Evolutionary conservation across 2,329 filamentous ascomycete species (phyloP).

Genomic region (Metarhizium rileyi): DNA sequence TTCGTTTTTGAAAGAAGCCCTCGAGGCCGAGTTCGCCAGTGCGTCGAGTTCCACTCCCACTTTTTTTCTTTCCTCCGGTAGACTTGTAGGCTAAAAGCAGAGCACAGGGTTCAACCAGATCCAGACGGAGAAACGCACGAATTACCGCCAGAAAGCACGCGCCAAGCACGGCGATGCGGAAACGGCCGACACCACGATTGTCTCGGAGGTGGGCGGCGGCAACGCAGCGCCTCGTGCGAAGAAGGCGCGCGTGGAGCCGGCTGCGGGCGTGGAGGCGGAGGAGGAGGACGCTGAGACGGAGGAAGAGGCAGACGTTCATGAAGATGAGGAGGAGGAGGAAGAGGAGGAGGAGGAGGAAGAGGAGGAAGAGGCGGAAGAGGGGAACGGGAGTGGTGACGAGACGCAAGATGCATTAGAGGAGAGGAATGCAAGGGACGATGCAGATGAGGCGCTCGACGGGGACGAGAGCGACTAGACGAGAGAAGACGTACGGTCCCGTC

Average conservation of each 20-base stretch:
- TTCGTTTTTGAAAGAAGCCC: slow-evolving; percentile 54
- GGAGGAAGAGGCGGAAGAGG: slow-evolving; percentile 33
- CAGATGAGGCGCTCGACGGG: slow-evolving; percentile 53
- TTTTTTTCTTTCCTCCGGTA: too few species aligned
- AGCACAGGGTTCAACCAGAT: slow-evolving; percentile 58
- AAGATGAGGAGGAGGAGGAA: slow-evolving; percentile 17
- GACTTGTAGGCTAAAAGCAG: neutral
- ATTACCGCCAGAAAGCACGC: slow-evolving; percentile 59
- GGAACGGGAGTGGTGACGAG: slow-evolving; percentile 30
- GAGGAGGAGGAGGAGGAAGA: slow-evolving; percentile 29
- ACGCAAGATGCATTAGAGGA: slow-evolving; percentile 45
- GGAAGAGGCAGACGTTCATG: slow-evolving; percentile 14
- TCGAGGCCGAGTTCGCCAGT: slow-evolving; percentile 73
- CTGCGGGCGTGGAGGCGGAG: neutral
- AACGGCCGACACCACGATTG: slow-evolving; percentile 25
- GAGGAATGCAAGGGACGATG: slow-evolving; percentile 35
- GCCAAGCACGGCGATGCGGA: slow-evolving; percentile 40
- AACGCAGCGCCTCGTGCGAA: slow-evolving; percentile 28
- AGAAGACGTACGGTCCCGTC: too few species aligned
- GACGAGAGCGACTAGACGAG: slow-evolving; percentile 49
- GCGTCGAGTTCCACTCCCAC: slow-evolving; percentile 20
- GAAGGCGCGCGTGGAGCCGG: slow-evolving; percentile 31
- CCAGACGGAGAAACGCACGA: slow-evolving; percentile 65
- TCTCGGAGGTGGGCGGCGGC: slow-evolving; percentile 17
- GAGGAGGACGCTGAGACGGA: slow-evolving; percentile 17